phyloP scores from a whole-genome alignment of 768 basidiomycete genomes.

The Hypholoma sublateritium region DNA sequence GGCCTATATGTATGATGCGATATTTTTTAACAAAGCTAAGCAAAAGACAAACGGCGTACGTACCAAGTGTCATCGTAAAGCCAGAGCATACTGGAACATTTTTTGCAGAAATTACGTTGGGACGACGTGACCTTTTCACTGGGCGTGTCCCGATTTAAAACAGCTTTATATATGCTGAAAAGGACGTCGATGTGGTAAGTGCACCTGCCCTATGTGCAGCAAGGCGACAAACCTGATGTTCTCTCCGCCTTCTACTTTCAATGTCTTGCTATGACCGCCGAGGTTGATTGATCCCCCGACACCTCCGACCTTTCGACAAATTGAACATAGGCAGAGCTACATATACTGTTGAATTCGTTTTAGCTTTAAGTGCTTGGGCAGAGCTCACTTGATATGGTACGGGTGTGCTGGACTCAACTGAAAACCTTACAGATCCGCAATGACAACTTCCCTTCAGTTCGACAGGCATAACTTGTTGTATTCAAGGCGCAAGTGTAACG shows the following conservation, averaged over 20 bases:
- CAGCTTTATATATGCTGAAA: constrained; percentile 55
- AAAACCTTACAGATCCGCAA: constrained; percentile 50
- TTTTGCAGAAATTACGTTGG: constrained; percentile 62
- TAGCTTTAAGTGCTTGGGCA: not conserved
- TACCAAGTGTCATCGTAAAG: constrained; percentile 39
- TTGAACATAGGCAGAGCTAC: constrained; percentile 64
- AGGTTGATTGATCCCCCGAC: constrained; percentile 66
- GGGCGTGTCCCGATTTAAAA: constrained; percentile 54
- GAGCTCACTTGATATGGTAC: constrained; percentile 59
- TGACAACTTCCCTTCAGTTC: constrained; percentile 57
- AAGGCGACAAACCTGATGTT: constrained; percentile 42
- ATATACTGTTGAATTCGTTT: not conserved
- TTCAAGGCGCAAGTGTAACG: not conserved
- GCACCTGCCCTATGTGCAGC: not conserved
- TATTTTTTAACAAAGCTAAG: no score
- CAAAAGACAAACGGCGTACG: no score
- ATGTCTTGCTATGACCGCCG: constrained; percentile 50
- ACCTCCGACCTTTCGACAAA: constrained; percentile 72
- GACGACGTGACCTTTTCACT: constrained; percentile 48
- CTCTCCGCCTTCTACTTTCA: constrained; percentile 55
- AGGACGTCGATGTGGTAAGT: not conserved
- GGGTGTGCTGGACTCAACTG: constrained; percentile 51
- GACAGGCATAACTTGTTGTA: constrained; percentile 48
- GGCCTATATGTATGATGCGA: constrained; percentile 40
- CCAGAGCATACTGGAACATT: constrained; percentile 70